Conservation (phyloP, 305 asterid species). For the Ajuga reptans region DNA sequence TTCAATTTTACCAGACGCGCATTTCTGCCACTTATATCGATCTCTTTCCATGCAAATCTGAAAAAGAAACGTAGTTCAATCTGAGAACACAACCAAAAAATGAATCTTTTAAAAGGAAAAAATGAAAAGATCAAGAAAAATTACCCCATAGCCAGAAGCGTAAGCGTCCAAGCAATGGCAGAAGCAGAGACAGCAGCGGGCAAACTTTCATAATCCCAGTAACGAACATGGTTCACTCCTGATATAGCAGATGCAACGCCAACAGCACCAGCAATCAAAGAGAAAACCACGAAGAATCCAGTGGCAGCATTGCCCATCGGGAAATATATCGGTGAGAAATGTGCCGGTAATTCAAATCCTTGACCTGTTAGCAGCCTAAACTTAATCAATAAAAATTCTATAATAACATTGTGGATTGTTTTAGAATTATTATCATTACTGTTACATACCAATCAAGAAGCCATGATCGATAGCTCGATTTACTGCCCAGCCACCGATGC, state of each 20-base stretch:
- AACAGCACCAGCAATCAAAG: slow-evolving; percentile 67
- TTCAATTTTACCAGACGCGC: slow-evolving; percentile 59
- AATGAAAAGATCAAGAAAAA: neutral
- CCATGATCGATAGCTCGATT: slow-evolving; percentile 68
- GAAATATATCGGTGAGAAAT: slow-evolving; percentile 82
- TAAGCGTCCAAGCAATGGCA: slow-evolving; percentile 68
- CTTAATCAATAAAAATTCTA: neutral
- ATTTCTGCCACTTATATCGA: slow-evolving; percentile 52
- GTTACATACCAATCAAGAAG: slow-evolving; percentile 50
- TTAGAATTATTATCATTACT: no score
- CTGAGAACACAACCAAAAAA: neutral
- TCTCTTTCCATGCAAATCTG: slow-evolving; percentile 86
- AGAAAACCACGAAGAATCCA: slow-evolving; percentile 72
- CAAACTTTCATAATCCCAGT: slow-evolving; percentile 56
- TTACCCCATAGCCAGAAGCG: slow-evolving; percentile 93
- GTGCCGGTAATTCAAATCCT: slow-evolving; percentile 56
- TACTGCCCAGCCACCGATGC: slow-evolving; percentile 73
- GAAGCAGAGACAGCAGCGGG: slow-evolving; percentile 67
- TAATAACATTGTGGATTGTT: neutral
- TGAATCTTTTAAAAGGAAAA: no score
- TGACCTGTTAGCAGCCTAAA: slow-evolving; percentile 38
- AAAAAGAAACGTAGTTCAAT: neutral
- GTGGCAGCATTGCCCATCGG: slow-evolving; percentile 96
- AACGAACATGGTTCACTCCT: slow-evolving; percentile 50
- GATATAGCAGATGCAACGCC: slow-evolving; percentile 65